These are phyloP conservation scores for Cyberlindnera subsufficiens DNA, from an alignment of 805 yeast species.

Conservation along the genomic window DNA sequence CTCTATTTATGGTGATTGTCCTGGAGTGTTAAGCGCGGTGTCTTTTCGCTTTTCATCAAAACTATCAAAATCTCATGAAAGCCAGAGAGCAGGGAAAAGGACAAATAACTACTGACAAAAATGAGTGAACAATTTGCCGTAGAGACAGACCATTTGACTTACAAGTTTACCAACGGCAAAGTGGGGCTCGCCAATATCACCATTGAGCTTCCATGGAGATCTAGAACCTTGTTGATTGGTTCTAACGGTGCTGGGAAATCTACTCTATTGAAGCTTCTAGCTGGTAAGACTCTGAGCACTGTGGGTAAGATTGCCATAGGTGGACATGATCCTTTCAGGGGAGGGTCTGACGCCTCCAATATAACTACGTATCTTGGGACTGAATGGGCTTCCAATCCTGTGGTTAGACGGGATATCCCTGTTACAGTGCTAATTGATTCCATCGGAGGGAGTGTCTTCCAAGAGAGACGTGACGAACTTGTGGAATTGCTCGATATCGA, in stretches of 20 bases:
- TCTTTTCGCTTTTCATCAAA: not conserved
- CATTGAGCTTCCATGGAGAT: conserved; percentile 58
- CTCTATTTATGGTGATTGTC: no score
- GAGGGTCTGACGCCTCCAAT: conserved; percentile 37
- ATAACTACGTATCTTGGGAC: conserved; percentile 84
- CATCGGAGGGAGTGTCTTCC: conserved; percentile 69
- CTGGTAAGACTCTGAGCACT: conserved; percentile 85
- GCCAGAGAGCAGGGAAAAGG: not conserved
- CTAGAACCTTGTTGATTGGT: conserved; percentile 77
- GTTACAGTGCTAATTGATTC: conserved; percentile 73
- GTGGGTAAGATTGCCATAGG: conserved; percentile 67
- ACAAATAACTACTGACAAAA: no score
- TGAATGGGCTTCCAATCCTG: conserved; percentile 93
- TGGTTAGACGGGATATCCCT: conserved; percentile 87
- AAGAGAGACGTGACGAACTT: conserved; percentile 72
- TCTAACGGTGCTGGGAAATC: conserved; percentile 98
- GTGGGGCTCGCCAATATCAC: conserved; percentile 66
- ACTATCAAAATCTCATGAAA: not conserved
- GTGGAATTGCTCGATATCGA: conserved; percentile 80
- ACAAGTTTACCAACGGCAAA: conserved; percentile 55
- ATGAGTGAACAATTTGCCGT: conserved; percentile 36
- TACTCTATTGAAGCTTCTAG: conserved; percentile 74
- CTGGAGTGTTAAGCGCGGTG: not conserved
- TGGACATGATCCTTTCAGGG: conserved; percentile 85
- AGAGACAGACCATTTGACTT: conserved; percentile 57